Conservation (phyloP, 306 rosid genomes). For the Acacia acuminata region DNA sequence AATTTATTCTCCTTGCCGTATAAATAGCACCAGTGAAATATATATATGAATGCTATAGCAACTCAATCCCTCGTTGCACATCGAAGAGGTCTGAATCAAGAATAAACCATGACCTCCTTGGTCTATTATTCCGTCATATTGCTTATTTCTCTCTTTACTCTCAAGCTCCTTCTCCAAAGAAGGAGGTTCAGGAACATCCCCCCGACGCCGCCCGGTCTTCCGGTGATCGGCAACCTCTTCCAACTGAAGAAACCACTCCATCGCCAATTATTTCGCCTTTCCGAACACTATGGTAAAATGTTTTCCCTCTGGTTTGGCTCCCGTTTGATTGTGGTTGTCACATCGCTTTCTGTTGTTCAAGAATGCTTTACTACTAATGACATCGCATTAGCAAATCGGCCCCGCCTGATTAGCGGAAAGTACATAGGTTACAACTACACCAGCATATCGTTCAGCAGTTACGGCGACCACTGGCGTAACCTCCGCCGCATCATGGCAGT, state of each 20-base stretch:
- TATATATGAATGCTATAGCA: neutral
- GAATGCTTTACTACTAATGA: slow-evolving; percentile 70
- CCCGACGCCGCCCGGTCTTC: slow-evolving; percentile 51
- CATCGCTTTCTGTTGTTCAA: slow-evolving; percentile 37
- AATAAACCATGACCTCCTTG: neutral
- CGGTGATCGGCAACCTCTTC: slow-evolving; percentile 68
- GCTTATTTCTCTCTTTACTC: neutral
- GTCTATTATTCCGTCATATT: neutral
- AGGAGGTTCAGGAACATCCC: slow-evolving; percentile 44
- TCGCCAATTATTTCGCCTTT: slow-evolving; percentile 34
- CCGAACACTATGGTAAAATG: slow-evolving; percentile 45
- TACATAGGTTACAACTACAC: slow-evolving; percentile 53
- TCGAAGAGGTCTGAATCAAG: neutral
- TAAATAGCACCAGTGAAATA: no score
- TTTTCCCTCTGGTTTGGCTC: slow-evolving; percentile 39
- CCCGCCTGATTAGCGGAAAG: slow-evolving; percentile 36
- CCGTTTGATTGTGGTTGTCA: slow-evolving; percentile 42
- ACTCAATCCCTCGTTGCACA: neutral
- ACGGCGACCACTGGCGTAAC: slow-evolving; percentile 77
- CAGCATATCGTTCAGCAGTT: slow-evolving; percentile 27
- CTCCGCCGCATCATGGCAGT: slow-evolving; percentile 57
- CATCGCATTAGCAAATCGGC: slow-evolving; percentile 56
- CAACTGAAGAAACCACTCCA: slow-evolving; percentile 46
- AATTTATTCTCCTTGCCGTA: neutral
- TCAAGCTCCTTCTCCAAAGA: slow-evolving; percentile 24